Evolutionary conservation across 139 green algal genomes (phyloP).

Genomic region (Dunaliella primolecta): DNA sequence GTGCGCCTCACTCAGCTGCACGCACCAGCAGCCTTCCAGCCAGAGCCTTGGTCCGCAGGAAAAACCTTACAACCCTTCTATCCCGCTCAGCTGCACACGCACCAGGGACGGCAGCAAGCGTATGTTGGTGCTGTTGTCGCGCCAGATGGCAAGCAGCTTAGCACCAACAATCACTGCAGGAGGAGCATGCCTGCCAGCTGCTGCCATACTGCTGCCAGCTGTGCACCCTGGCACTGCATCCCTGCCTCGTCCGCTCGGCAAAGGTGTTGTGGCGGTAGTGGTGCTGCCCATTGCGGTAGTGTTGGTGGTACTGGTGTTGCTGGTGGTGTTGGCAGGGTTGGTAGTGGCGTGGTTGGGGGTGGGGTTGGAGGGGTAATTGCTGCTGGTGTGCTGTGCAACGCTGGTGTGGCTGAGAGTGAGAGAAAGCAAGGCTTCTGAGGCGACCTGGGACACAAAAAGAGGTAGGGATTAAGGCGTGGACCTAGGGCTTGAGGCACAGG

Average conservation of each 20-base stretch:
- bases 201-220: background rate
- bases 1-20: too few species aligned
- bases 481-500: too few species aligned
- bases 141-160: slow-evolving; percentile 40
- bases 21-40: too few species aligned
- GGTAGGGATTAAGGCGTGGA: too few species aligned
- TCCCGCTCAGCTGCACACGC: too few species aligned
- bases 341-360: background rate
- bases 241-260: too few species aligned
- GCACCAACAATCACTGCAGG: background rate
- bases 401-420: background rate
- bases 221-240: too few species aligned
- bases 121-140: slow-evolving; percentile 27
- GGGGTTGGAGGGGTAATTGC: background rate
- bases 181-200: background rate
- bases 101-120: slow-evolving; percentile 26
- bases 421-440: slow-evolving; percentile 47
- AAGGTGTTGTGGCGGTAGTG: too few species aligned
- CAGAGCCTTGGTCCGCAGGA: too few species aligned
- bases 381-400: background rate
- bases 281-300: too few species aligned
- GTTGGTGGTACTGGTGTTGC: background rate
- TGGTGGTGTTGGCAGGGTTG: background rate
- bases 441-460: too few species aligned
- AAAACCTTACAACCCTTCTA: too few species aligned